Percentiles rank a stretch among this genome's conserved stretches.
Evolutionary conservation across 2,329 filamentous ascomycete species (phyloP).

Genomic region (Hypoxylon sp.): DNA sequence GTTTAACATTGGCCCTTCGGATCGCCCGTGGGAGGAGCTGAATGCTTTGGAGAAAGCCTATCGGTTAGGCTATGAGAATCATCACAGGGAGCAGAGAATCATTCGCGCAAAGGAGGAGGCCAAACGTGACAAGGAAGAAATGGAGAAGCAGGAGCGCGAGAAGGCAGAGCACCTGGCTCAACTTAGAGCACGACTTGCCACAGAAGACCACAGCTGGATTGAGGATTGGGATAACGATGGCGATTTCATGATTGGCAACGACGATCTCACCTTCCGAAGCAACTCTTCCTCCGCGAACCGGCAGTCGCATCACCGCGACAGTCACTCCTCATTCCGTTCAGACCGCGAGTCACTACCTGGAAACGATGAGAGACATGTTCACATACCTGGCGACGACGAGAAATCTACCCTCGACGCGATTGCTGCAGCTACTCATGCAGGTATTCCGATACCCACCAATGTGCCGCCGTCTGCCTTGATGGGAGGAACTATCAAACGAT

Average conservation of each 20-base stretch:
- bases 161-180: background rate
- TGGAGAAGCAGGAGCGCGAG: constrained; percentile 1
- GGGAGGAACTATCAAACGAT: constrained; percentile 91
- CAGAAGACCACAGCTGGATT: constrained; percentile 58
- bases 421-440: constrained; percentile 86
- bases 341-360: constrained; percentile 82
- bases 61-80: constrained; percentile 1
- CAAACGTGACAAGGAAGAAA: background rate
- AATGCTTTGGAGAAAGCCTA: constrained; percentile 7
- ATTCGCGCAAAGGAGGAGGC: background rate
- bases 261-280: constrained; percentile 73
- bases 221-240: constrained; percentile 84
- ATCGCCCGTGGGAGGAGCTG: constrained; percentile 17
- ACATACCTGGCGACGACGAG: constrained; percentile 88
- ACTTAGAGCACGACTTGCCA: background rate
- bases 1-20: background rate
- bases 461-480: constrained; percentile 90
- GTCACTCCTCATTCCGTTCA: constrained; percentile 86
- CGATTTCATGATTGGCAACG: constrained; percentile 78
- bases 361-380: constrained; percentile 90
- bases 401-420: constrained; percentile 88
- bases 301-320: constrained; percentile 75
- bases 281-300: constrained; percentile 62
- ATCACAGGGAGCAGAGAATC: background rate
- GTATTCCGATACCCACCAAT: constrained; percentile 90